phyloP scores from a whole-genome alignment of 1,284 basidiomycete genomes.

The Ustilago esculenta region DNA sequence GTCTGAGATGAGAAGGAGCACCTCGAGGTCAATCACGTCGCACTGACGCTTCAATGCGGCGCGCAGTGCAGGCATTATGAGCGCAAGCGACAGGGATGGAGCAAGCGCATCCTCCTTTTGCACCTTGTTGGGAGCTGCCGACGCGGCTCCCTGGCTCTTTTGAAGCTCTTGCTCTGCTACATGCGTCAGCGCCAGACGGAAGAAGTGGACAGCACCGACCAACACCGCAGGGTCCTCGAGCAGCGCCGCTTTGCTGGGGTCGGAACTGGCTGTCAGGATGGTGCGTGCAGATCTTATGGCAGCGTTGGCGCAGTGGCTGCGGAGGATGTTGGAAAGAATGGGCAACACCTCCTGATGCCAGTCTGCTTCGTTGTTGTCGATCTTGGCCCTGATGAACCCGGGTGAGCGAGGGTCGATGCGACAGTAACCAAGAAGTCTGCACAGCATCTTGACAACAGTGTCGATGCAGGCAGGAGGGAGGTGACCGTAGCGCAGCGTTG shows the following conservation, averaged over 20 bases:
- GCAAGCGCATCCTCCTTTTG: slow-evolving; percentile 53
- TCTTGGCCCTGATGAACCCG: slow-evolving; percentile 26
- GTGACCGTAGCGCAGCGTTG: slow-evolving; percentile 58
- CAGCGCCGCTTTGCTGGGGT: neutral
- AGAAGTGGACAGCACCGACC: slow-evolving; percentile 60
- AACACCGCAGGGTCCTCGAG: slow-evolving; percentile 54
- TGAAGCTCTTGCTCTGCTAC: slow-evolving; percentile 48
- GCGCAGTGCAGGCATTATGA: slow-evolving; percentile 57
- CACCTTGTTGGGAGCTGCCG: slow-evolving; percentile 8
- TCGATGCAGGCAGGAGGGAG: slow-evolving; percentile 57
- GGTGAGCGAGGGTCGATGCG: slow-evolving; percentile 30
- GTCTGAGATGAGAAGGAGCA: slow-evolving; percentile 56
- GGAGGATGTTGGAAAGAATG: slow-evolving; percentile 57
- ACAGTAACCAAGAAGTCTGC: slow-evolving; percentile 56
- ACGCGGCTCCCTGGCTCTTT: slow-evolving; percentile 16
- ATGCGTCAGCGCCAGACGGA: slow-evolving; percentile 51
- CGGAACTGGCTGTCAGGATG: slow-evolving; percentile 27
- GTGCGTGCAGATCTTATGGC: slow-evolving; percentile 52
- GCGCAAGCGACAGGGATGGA: slow-evolving; percentile 51
- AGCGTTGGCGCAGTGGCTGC: slow-evolving; percentile 63
- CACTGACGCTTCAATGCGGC: slow-evolving; percentile 57
- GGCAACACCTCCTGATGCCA: slow-evolving; percentile 45
- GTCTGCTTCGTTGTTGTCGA: slow-evolving; percentile 22
- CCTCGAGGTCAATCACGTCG: slow-evolving; percentile 58
- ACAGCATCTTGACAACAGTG: slow-evolving; percentile 52